Evolutionary conservation across 345 rosid genomes (phyloP), one percentile per base, ranked within the genome.

Genomic region (Eucalyptus tenuipes): DNA sequence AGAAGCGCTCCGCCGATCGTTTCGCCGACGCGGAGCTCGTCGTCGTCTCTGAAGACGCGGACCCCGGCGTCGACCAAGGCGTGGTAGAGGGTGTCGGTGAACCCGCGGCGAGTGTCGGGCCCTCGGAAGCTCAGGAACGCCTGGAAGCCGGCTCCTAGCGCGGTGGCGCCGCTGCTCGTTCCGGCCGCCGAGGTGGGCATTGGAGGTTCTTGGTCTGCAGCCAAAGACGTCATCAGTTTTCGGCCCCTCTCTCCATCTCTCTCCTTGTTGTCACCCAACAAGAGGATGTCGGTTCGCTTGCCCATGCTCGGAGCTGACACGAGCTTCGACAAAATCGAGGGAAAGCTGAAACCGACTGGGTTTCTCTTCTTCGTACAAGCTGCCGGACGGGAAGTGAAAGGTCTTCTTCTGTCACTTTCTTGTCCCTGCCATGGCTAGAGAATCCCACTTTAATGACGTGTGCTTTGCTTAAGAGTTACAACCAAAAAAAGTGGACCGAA

Each of bases 211-310:
- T 75, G 82, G 82, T 20, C 15, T 2, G 9, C 47, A 75, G 82
- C 42, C 82, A 75, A 47, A 9, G 82, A 20, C 82, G 24, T 75
- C 82, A 37, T 75, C 82, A 20, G 82, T 5, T 3, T 75, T 1
- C 82, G 82, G 14, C 22, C 24, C 24, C 57, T 85, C 45, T n/a
- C 59, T 94, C 94, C 94, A 61, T 93, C 24, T 18, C 55, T 52
- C 55, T 52, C 24, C 0, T 94, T 87, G 95, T 97, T 9, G 97
- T 93, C 98, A 40, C 47, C 81, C 82, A 11, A 40, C 47, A 0
- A 10, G 25, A 75, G 14, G 27, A 75, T 75, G 47, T 37, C 15
- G 15, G 82, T 22, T 37, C 82, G 82, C 82, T 40, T 75, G 82
- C 82, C 82, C 42, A 20, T 20, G 47, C 15, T 75, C 29, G 47